Evolutionary conservation across 805 yeast genomes (phyloP).

Genomic region (Saccharomyces mikatae): DNA sequence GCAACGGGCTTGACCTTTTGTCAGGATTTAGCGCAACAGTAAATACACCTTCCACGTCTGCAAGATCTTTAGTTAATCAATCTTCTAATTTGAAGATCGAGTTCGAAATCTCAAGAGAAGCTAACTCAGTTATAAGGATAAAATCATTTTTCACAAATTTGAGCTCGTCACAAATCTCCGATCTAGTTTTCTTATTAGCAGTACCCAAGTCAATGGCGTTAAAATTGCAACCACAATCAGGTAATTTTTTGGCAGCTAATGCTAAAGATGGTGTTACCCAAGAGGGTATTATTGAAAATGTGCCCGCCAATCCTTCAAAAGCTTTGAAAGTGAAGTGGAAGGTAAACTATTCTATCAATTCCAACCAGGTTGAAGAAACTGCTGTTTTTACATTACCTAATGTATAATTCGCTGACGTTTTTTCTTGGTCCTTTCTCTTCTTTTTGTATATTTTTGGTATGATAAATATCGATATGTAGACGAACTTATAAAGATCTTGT

Average conservation of each 20-base stretch:
- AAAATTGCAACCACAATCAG: constrained; percentile 51
- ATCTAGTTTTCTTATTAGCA: constrained; percentile 54
- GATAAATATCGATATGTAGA: neutral
- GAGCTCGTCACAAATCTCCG: constrained; percentile 36
- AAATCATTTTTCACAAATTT: constrained; percentile 45
- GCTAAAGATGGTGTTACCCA: constrained; percentile 45
- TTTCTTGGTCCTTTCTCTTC: neutral
- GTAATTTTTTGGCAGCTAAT: constrained; percentile 41
- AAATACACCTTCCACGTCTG: constrained; percentile 8
- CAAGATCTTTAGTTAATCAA: constrained; percentile 32
- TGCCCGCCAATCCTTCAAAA: constrained; percentile 25
- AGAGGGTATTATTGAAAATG: constrained; percentile 28
- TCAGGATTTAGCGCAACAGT: constrained; percentile 8
- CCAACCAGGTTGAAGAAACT: constrained; percentile 42
- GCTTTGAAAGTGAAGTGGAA: constrained; percentile 68
- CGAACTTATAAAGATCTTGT: neutral
- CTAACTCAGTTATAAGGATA: constrained; percentile 35
- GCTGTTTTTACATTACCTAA: constrained; percentile 40
- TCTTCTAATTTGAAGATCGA: constrained; percentile 42
- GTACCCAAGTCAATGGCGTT: constrained; percentile 56
- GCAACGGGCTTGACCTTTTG: neutral
- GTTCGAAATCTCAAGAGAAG: constrained; percentile 32
- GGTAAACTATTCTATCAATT: constrained; percentile 43
- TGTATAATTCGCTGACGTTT: constrained; percentile 5
- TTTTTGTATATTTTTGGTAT: neutral